These are phyloP conservation scores for Linum tenue DNA, from an alignment of 345 rosid genomes.

Conservation along the genomic window DNA sequence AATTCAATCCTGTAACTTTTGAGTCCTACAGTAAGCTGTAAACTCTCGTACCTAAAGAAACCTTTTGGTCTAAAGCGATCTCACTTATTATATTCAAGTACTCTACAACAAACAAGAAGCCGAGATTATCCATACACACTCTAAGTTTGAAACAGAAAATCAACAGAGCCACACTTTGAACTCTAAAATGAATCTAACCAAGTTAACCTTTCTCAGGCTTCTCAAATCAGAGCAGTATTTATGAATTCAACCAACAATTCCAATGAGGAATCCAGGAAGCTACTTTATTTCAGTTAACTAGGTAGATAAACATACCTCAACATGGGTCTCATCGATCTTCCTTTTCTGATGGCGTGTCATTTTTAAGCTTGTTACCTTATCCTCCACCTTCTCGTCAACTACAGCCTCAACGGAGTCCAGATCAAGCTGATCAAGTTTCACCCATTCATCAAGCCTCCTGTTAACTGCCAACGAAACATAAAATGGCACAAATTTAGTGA, in stretches of 20 bases:
- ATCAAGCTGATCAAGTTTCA: conserved; percentile 83
- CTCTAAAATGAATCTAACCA: no score
- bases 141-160: no score
- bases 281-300: not conserved
- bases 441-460: conserved; percentile 98
- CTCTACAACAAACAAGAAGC: no score
- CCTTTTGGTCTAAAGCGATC: no score
- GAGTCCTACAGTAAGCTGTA: not conserved
- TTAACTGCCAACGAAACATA: conserved; percentile 43
- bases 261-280: not conserved
- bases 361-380: conserved; percentile 93
- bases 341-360: conserved; percentile 98
- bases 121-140: no score
- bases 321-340: conserved; percentile 96
- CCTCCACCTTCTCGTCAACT: conserved; percentile 94
- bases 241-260: not conserved
- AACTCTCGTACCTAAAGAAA: not conserved
- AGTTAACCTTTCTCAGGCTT: no score
- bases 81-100: no score
- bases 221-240: no score
- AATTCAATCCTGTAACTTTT: not conserved
- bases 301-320: conserved; percentile 40
- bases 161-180: no score
- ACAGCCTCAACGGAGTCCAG: conserved; percentile 85
- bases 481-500: not conserved